Conservation (phyloP, 2,329 filamentous ascomycete species). For the Chalaropsis ovoidea region DNA sequence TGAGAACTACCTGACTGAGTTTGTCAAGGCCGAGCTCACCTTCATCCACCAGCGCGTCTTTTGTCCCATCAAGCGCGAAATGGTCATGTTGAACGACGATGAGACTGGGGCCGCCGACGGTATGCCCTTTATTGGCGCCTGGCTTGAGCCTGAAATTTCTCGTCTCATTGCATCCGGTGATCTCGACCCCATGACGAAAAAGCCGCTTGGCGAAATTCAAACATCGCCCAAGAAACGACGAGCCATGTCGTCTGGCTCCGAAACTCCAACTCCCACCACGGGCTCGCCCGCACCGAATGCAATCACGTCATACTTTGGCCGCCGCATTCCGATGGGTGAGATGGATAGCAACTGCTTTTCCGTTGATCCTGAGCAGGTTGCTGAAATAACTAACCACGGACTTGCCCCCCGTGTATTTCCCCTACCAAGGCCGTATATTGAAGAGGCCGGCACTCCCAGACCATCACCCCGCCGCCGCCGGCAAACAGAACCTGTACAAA, state of each 20-base stretch:
- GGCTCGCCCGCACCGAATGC: conserved; percentile 29
- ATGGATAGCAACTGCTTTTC: conserved; percentile 54
- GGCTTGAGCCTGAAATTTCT: conserved; percentile 60
- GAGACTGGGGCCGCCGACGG: conserved; percentile 53
- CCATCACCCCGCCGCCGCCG: conserved; percentile 36
- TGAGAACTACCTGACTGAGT: conserved; percentile 66
- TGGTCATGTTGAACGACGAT: conserved; percentile 66
- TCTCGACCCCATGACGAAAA: conserved; percentile 81
- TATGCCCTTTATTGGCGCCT: conserved; percentile 71
- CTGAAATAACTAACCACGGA: conserved; percentile 42
- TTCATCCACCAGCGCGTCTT: conserved; percentile 94
- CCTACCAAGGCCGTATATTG: conserved; percentile 48
- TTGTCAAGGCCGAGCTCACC: conserved; percentile 78
- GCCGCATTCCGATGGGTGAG: conserved; percentile 48
- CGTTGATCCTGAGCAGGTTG: conserved; percentile 41
- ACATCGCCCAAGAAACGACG: conserved; percentile 31
- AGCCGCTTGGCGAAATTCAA: conserved; percentile 40
- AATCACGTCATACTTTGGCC: conserved; percentile 44
- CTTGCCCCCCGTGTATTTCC: conserved; percentile 48
- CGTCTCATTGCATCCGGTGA: conserved; percentile 68
- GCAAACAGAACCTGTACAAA: conserved; percentile 44
- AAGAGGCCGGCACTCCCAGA: conserved; percentile 30
- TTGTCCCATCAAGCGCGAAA: conserved; percentile 58
- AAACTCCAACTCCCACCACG: conserved; percentile 27
- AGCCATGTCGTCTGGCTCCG: conserved; percentile 18